Percentiles rank a stretch among this genome's conserved stretches.
phyloP scores from a whole-genome alignment of 2,329 filamentous ascomycete genomes.

The Xylaria sp. region DNA sequence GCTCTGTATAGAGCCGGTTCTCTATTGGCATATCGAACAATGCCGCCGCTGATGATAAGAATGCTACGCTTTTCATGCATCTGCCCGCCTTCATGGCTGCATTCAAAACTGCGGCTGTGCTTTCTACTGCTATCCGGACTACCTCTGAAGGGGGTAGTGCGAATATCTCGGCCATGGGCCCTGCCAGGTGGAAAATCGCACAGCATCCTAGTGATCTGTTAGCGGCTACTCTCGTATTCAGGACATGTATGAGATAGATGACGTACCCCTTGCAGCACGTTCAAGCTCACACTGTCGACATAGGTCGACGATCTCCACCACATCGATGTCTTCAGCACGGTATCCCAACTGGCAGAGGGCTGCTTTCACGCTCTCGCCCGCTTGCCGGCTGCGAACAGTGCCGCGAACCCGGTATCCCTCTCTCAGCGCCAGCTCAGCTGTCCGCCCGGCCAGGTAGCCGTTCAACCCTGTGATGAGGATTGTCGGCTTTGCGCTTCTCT shows the following conservation, averaged over 20 bases:
- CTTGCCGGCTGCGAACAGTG: conserved; percentile 25
- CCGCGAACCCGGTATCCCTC: conserved; percentile 28
- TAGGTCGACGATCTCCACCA: conserved; percentile 26
- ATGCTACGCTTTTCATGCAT: conserved; percentile 24
- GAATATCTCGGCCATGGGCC: conserved; percentile 24
- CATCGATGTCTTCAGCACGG: conserved; percentile 21
- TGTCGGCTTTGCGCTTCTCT: conserved; percentile 6
- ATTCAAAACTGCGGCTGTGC: conserved; percentile 22
- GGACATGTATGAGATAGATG: not conserved
- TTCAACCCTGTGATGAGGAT: conserved; percentile 31
- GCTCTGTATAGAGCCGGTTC: conserved; percentile 22
- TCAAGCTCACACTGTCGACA: conserved; percentile 23
- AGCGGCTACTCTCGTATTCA: not conserved
- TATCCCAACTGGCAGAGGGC: conserved; percentile 23
- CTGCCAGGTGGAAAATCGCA: conserved; percentile 28
- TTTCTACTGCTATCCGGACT: conserved; percentile 21
- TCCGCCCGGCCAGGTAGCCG: conserved; percentile 29
- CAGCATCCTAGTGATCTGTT: conserved; percentile 22
- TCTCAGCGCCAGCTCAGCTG: conserved; percentile 24
- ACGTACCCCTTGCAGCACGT: conserved; percentile 23
- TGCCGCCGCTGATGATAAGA: conserved; percentile 27
- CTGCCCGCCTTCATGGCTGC: conserved; percentile 22
- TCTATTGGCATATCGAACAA: conserved; percentile 24
- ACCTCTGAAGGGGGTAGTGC: conserved; percentile 23
- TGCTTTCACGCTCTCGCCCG: conserved; percentile 25